These are phyloP conservation scores for Piper longum DNA, from an alignment of 164 flowering plant species.

Conservation along the genomic window DNA sequence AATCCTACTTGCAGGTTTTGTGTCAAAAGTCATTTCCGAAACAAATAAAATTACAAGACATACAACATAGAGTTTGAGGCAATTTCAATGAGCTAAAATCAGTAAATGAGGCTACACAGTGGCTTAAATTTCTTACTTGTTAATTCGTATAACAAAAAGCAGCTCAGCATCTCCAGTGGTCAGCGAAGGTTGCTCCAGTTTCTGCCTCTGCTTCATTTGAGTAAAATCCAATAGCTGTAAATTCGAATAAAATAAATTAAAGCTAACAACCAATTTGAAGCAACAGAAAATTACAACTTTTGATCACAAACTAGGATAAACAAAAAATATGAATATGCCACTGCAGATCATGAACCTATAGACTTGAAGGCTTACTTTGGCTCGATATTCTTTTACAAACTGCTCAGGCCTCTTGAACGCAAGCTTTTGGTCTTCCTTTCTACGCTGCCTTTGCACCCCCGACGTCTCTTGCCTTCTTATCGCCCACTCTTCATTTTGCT, in stretches of 20 bases:
- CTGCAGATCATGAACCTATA: neutral
- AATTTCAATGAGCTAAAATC: too few species aligned
- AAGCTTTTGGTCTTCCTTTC: constrained; percentile 22
- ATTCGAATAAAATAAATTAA: neutral
- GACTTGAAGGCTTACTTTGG: constrained; percentile 21
- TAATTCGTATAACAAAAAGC: constrained; percentile 62
- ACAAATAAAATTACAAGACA: too few species aligned
- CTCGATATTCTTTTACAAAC: constrained; percentile 40
- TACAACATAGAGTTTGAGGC: too few species aligned
- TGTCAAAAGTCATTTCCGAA: too few species aligned
- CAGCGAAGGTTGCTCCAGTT: constrained; percentile 15
- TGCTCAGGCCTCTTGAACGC: constrained; percentile 58
- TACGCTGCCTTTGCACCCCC: constrained; percentile 28
- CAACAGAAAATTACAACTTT: neutral
- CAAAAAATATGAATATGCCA: neutral
- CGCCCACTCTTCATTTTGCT: constrained; percentile 56
- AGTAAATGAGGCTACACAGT: too few species aligned
- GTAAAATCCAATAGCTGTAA: constrained; percentile 59
- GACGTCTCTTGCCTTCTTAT: constrained; percentile 41
- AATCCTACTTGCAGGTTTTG: too few species aligned
- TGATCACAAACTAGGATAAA: neutral
- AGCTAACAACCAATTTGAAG: neutral
- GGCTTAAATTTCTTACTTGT: constrained; percentile 27
- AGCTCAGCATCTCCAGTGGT: constrained; percentile 27
- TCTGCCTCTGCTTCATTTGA: constrained; percentile 52